A percentile compares a stretch with the other conserved stretches of the same genome.
Evolutionary conservation across 2,329 filamentous ascomycete genomes (phyloP).

Genomic region (Fusarium albidum): DNA sequence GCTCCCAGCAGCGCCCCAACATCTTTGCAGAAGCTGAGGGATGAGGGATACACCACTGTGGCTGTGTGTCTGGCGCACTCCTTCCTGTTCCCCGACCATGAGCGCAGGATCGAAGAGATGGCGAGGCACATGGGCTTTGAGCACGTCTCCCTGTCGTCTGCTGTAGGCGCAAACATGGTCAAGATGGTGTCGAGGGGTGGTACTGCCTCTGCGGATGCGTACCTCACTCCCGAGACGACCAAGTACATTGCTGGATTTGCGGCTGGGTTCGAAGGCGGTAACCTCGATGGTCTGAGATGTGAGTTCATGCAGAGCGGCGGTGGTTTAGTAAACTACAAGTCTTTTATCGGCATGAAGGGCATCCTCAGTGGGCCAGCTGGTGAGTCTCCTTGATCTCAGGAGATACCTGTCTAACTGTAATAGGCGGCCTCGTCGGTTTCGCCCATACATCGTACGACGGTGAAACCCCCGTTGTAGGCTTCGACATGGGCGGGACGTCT

Average conservation of each 20-base stretch:
- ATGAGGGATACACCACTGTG: conserved; percentile 61
- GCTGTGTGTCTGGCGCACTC: conserved; percentile 75
- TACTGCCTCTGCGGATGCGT: conserved; percentile 52
- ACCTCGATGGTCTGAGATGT: conserved; percentile 22
- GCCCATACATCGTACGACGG: conserved; percentile 25
- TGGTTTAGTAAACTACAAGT: conserved; percentile 35
- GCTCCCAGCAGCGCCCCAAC: conserved; percentile 75
- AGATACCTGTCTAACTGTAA: neutral
- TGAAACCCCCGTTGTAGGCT: conserved; percentile 34
- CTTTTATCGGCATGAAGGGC: conserved; percentile 34
- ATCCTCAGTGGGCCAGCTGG: conserved; percentile 37
- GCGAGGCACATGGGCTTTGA: conserved; percentile 51
- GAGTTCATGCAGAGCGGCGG: conserved; percentile 38
- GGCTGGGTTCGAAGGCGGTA: conserved; percentile 24
- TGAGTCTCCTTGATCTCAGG: neutral
- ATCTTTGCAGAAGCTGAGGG: conserved; percentile 71
- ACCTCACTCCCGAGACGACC: conserved; percentile 50
- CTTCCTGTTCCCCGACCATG: conserved; percentile 68
- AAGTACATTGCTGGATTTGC: conserved; percentile 45
- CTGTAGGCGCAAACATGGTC: conserved; percentile 48
- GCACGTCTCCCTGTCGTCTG: conserved; percentile 45
- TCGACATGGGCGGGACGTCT: conserved; percentile 64
- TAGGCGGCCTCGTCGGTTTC: conserved; percentile 22
- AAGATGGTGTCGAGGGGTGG: conserved; percentile 52
- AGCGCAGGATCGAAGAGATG: conserved; percentile 46